Percentiles rank a stretch among this genome's conserved stretches.
Conservation (phyloP, 805 yeast species). For the Candida sphagnicola region DNA sequence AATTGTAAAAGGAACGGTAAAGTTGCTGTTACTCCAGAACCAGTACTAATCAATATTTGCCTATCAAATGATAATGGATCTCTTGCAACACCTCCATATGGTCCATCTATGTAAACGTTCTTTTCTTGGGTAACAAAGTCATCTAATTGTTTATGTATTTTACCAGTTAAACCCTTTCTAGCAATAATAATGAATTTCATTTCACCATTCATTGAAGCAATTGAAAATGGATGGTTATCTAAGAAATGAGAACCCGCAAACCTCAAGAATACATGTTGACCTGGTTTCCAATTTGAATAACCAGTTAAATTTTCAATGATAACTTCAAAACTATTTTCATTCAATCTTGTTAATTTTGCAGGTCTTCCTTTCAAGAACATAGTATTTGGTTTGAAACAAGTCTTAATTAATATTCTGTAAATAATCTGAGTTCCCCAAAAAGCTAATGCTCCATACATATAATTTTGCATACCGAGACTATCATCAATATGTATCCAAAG, state of each 20-base stretch:
- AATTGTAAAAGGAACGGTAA: constrained; percentile 38
- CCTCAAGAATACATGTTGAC: constrained; percentile 53
- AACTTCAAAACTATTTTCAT: constrained; percentile 26
- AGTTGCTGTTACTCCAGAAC: constrained; percentile 51
- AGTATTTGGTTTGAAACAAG: constrained; percentile 42
- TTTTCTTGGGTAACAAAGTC: constrained; percentile 19
- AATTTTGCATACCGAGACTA: constrained; percentile 32
- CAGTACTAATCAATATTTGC: constrained; percentile 40
- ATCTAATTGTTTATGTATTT: constrained; percentile 26
- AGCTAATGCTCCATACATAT: constrained; percentile 48
- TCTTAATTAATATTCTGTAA: constrained; percentile 43
- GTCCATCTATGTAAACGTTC: constrained; percentile 48
- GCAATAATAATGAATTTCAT: constrained; percentile 45
- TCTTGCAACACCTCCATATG: constrained; percentile 53
- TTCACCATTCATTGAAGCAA: constrained; percentile 31
- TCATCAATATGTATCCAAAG: constrained; percentile 43
- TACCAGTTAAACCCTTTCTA: constrained; percentile 43
- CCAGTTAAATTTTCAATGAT: constrained; percentile 32
- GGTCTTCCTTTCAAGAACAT: constrained; percentile 36
- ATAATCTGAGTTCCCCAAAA: constrained; percentile 48
- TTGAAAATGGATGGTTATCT: constrained; percentile 57
- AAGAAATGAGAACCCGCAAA: constrained; percentile 40
- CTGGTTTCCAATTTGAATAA: constrained; percentile 43
- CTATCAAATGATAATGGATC: constrained; percentile 43
- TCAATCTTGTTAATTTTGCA: constrained; percentile 25